Evolutionary conservation across 331 rosid genomes (phyloP).

Genomic region (Cydonia oblonga): DNA sequence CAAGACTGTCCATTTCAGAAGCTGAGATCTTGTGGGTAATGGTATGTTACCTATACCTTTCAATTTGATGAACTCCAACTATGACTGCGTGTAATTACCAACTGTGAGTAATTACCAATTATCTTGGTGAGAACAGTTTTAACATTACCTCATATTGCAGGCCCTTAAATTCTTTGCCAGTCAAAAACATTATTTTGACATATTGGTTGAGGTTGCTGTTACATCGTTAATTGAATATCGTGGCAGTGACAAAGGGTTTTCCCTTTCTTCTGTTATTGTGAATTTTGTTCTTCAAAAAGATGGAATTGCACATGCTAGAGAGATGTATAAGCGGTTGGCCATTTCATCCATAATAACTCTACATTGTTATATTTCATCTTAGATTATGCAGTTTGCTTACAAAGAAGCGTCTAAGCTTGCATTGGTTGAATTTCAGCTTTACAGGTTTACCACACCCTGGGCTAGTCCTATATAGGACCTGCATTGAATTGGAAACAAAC

Average conservation of each 20-base stretch:
- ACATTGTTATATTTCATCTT: neutral
- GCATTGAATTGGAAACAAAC: constrained; percentile 74
- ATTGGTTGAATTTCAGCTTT: constrained; percentile 47
- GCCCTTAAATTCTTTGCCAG: constrained; percentile 57
- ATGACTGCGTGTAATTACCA: neutral
- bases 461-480: constrained; percentile 46
- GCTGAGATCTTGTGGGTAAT: constrained; percentile 71
- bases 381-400: neutral
- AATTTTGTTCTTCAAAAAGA: constrained; percentile 60
- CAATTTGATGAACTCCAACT: neutral
- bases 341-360: neutral
- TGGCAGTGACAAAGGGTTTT: constrained; percentile 74
- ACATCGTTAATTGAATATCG: constrained; percentile 43
- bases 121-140: neutral
- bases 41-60: constrained; percentile 31
- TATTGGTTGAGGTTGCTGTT: constrained; percentile 61
- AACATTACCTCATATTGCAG: constrained; percentile 28
- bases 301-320: constrained; percentile 65
- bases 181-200: constrained; percentile 47
- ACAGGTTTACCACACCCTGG: constrained; percentile 77
- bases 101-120: neutral
- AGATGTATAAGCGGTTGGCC: constrained; percentile 63
- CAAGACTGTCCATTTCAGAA: constrained; percentile 33
- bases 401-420: neutral
- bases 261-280: constrained; percentile 60